Evolutionary conservation across 805 yeast species (phyloP), one percentile per base, ranked within the genome.

Genomic region (Saturnispora ahearnii): DNA sequence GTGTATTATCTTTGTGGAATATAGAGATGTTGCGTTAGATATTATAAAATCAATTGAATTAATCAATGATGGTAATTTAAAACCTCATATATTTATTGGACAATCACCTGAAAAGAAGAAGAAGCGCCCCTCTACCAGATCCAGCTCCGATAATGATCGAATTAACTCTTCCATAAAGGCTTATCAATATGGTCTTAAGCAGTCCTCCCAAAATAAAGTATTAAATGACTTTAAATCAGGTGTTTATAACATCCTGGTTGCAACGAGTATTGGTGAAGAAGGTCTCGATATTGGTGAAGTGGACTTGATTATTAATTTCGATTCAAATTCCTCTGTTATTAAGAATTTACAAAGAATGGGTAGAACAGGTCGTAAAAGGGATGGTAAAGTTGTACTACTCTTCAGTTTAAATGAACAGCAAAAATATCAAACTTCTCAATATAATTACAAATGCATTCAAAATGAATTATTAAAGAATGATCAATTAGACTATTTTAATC

Each of bases 231-330:
- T 93, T 67, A 86, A 83, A 58, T 59, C 65, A 0, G 96, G 96
- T 7, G 72, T 66, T 1, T 78, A 78, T 59, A 95, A 93, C 61
- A 80, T 87, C 8, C 68, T 93, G 21, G 96, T 93, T 5, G 96
- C 98, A 4, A 93, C 99, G 0, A 89, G 96, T 0, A 91, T 93
- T 61, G 99, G 98, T 44, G 99, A 93, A 64, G 99, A 93, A 71
- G 99, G 99, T 42, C 73, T 93, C 55, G 99, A 93, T 71, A 95
- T 93, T 56, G 99, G 99, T 31, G 97, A 95, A 63, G 99, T 93
- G 48, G 99, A 93, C 65, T 63, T 93, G 58, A 91, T 93, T 57
- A 74, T 93, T 7, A 90, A 96, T 62, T 93, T 81, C 66, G 99
- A 93, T 60, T 87, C 96, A 0, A 89, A 97, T 0, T 75, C 89